Percentiles rank a stretch among this genome's conserved stretches.
Evolutionary conservation across 1,284 basidiomycete species (phyloP).

Genomic region (Fomitopsis pinicola): DNA sequence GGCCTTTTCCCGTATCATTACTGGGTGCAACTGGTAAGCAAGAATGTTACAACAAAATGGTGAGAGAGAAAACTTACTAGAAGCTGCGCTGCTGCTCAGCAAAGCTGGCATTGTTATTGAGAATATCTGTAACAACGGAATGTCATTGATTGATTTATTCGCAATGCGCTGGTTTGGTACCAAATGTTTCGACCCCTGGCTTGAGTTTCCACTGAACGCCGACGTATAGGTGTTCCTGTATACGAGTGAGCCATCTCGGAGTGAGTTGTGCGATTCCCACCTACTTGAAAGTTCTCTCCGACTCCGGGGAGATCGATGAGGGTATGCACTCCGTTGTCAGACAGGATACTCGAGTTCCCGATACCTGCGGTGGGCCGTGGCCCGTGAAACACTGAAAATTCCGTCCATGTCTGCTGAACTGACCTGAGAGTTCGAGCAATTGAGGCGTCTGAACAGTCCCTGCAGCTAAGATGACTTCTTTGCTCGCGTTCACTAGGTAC

Average conservation of each 20-base stretch:
- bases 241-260: background rate
- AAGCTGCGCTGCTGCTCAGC: slow-evolving; percentile 2
- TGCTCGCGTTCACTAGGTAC: slow-evolving; percentile 3
- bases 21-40: background rate
- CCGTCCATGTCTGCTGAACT: background rate
- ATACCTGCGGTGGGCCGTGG: slow-evolving; percentile 7
- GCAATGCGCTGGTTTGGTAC: background rate
- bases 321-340: slow-evolving; percentile 10
- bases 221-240: background rate
- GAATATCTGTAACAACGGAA: slow-evolving; percentile 1
- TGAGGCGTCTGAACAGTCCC: slow-evolving; percentile 22
- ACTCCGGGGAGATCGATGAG: slow-evolving; percentile 19
- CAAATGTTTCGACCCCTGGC: slow-evolving; percentile 9
- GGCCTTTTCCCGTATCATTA: slow-evolving; percentile 1
- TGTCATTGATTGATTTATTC: too few species aligned
- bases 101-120: slow-evolving; percentile 9
- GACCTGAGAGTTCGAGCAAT: slow-evolving; percentile 23
- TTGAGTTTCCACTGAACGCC: slow-evolving; percentile 11
- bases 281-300: slow-evolving; percentile 16
- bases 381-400: background rate
- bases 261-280: background rate
- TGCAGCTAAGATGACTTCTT: slow-evolving; percentile 15
- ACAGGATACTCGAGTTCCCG: slow-evolving; percentile 15
- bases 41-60: background rate
- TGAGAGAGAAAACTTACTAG: background rate